Base-by-base conservation (phyloP, 306 rosid genomes). In the Quercus mongolica region DNA sequence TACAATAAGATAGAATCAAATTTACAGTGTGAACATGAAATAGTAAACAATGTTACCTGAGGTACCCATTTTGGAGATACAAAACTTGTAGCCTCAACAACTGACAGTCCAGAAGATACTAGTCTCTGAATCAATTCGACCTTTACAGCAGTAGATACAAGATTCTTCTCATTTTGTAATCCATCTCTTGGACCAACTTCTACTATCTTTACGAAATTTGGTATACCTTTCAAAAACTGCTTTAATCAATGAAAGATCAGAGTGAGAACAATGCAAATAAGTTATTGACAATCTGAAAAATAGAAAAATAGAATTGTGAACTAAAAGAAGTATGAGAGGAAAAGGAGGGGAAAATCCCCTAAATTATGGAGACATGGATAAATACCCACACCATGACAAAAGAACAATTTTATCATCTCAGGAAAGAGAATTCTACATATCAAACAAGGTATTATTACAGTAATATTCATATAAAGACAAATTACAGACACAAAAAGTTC, bases 141-240 rank as follows among this genome's bases (percentile, higher is more conserved):
- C 92, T 94, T 92, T 63, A 88, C 83, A 79, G 84, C 63, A 6
- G 97, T 82, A 59, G 98, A 88, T 31, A 94, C 94, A 82, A 79
- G 82, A 82, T 86, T 82, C 90, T 90, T 92, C 88, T 94, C 98
- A 83, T 94, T 94, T 77, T 94, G 98, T 15, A 94, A 91, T 76
- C 98, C 98, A 71, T 94, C 98, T 81, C 98, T 94, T 79, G 97
- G 97, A 81, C 98, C 98, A 81, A 92, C 98, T 92, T 92, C 98
- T 74, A 92, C 98, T 74, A 94, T 94, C 87, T 94, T 94, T 64
- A 92, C 97, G 87, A 81, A 90, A 78, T 86, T 88, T 55, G 96
- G 94, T 28, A 91, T 77, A 58, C 90, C 86, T 59, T 70, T 84
- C 82, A 87, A 85, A 87, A 84, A 82, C 98, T 91, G 89, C 82